These are phyloP conservation scores for Glaciozyma antarctica DNA, from an alignment of 768 basidiomycete genomes.

Conservation along the genomic window DNA sequence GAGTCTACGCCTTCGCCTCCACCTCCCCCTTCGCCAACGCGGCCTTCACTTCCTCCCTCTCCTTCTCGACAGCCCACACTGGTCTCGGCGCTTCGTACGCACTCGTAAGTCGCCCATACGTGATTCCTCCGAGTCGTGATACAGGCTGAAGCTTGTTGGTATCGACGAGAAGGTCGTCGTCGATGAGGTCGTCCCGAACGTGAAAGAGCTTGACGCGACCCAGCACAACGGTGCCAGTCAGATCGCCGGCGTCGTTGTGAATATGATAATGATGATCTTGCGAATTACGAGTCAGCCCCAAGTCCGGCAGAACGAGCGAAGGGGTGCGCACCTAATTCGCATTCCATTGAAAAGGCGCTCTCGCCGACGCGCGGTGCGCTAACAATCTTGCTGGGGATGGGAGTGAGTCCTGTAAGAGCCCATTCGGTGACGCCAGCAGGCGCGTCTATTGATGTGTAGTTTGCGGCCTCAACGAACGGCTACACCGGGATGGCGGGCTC, in stretches of 20 bases:
- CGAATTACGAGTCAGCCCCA: background rate
- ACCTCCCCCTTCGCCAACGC: background rate
- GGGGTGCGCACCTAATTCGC: constrained; percentile 33
- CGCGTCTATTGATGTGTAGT: constrained; percentile 40
- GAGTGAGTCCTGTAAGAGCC: constrained; percentile 34
- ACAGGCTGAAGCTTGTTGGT: constrained; percentile 35
- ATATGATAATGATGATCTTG: constrained; percentile 26
- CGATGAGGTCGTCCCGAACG: constrained; percentile 32
- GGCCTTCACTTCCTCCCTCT: constrained; percentile 29
- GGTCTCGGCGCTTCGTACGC: constrained; percentile 44
- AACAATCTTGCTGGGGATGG: constrained; percentile 33
- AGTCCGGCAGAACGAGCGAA: background rate
- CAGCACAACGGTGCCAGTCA: constrained; percentile 34
- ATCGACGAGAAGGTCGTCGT: constrained; percentile 24
- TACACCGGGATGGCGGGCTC: background rate
- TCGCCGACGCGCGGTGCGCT: constrained; percentile 41
- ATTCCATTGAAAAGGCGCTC: constrained; percentile 42
- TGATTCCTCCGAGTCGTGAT: constrained; percentile 49
- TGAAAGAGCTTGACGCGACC: constrained; percentile 40
- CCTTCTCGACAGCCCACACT: constrained; percentile 43
- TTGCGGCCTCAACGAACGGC: constrained; percentile 44
- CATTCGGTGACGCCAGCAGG: constrained; percentile 41
- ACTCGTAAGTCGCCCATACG: constrained; percentile 48
- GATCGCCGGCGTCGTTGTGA: constrained; percentile 27
- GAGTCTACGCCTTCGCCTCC: too few relatives aligned